Evolutionary conservation across 345 rosid species (phyloP), one percentile per base, ranked within the genome.

Genomic region (Aquilaria yunnanensis): DNA sequence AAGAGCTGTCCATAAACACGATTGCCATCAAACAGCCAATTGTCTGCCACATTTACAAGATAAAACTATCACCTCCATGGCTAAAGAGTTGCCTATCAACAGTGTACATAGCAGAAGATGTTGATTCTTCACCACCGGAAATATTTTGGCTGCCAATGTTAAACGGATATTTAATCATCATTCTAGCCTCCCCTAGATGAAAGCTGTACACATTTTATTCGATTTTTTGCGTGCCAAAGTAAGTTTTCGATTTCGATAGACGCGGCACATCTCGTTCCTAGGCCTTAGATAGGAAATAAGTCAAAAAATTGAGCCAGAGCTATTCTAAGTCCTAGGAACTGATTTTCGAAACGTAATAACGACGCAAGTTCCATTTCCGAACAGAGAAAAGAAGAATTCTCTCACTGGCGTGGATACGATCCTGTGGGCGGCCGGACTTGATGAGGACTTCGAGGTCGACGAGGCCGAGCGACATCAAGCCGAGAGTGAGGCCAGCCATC

Each of bases 371-470:
- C 43, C 5, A 37, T 37, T 37, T 37, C 43, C 43, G 43, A 37
- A 37, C 4, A 11, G 3, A 9, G 64, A 47, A 59, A 51, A 58
- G 11, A 48, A 52, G 43, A 37, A 37, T 7, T 37, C 5, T 37
- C 45, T 56, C 64, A 93, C 98, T 79, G 30, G 98, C 97, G 60
- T 85, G 78, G 72, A 75, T 69, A 50, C 97, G 92, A 72, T 90
- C 97, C 70, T 80, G 88, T 72, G 96, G 96, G 60, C 83, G 96
- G 31, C 96, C 98, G 63, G 96, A 80, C 78, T 80, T 90, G 69
- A 83, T 90, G 75, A 90, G 97, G 70, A 93, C 97, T 72, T 93
- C 97, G 45, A 90, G 96, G 84, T 90, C 97, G 75, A 93, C 97
- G 55, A 93, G 88, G 43, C 87, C 96, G 3, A 90, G 78, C 58